Base-by-base conservation (phyloP, 768 basidiomycete species). In the Agaricus bisporus region DNA sequence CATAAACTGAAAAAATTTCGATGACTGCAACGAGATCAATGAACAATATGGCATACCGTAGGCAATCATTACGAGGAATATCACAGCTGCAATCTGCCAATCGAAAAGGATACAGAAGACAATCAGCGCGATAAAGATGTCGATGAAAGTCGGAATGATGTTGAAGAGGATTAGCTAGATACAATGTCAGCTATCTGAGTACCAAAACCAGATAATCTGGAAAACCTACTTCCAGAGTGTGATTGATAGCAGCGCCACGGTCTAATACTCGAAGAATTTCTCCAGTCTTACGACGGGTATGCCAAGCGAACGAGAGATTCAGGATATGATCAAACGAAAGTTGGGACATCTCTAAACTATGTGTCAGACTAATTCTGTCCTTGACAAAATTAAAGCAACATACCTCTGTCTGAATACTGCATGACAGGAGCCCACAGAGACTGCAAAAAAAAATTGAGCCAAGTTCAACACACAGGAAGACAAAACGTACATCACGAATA, bases 321-420 rank as follows among this genome's bases (percentile, higher is more conserved):
- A 98, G 75, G 2, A 97, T 70, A 62, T 95, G 94, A 56, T 93
- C 82, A 69, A 89, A 91, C 9, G 91, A 87, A 49, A 94, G 73
- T 61, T 83, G 77, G 1, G 86, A 86, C 91, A 95, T 94, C 68
- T 91, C 89, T 85, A 58, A 15, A 22, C 48, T 28, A 55, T 4
- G 50, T 17, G 18, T 45, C 41, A 29, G 42, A 47, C 17, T 39
- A 47, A 22, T 29, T 41, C 8, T 32, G 32, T 6, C 15, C 10
- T 37, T 17, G 9, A 15, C 41, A 20, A 5, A 26, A n/a, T n/a
- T 26, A 20, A 41, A 26, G 51, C 3, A 41, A 62, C 70, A 55
- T 58, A 79, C 81, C 80, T 61, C 85, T 72, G 63, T 95, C 91
- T 0, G 88, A 90, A 65, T 83, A 89, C 68, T 92, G 91, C 80